Percentiles rank a stretch among this genome's conserved stretches.
phyloP scores from a whole-genome alignment of 257 asterid species.

The Jacaranda mimosifolia region DNA sequence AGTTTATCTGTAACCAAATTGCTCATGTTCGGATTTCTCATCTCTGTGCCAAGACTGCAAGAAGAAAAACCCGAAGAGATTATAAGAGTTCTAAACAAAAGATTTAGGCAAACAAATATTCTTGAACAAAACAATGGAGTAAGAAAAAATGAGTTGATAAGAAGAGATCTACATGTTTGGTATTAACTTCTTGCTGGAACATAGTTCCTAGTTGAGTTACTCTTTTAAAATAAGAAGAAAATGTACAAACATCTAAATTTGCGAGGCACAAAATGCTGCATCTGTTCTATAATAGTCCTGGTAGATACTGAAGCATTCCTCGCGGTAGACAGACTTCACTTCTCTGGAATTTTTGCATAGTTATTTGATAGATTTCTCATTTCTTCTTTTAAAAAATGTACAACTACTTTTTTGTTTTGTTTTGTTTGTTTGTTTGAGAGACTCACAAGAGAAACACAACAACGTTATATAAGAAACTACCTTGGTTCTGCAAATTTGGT shows the following conservation, averaged over 20 bases:
- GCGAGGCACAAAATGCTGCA: neutral
- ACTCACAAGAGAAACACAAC: neutral
- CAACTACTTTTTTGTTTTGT: too few relatives aligned
- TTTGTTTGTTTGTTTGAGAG: neutral
- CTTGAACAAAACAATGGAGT: too few relatives aligned
- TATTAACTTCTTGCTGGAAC: too few relatives aligned
- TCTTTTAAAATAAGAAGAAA: neutral
- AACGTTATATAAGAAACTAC: neutral
- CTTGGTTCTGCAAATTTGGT: neutral
- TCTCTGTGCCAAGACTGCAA: too few relatives aligned
- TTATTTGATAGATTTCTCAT: neutral
- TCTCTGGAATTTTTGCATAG: neutral
- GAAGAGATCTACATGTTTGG: too few relatives aligned
- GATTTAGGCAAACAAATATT: too few relatives aligned
- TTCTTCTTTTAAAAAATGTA: neutral
- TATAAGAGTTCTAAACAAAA: too few relatives aligned
- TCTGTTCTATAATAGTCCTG: neutral
- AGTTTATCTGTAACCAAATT: too few relatives aligned
- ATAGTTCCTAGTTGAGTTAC: too few relatives aligned
- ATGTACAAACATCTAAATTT: neutral
- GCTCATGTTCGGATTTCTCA: too few relatives aligned
- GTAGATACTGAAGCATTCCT: neutral
- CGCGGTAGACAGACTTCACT: neutral
- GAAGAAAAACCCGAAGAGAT: too few relatives aligned
- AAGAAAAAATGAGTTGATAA: too few relatives aligned